These are phyloP conservation scores for Eudorina sp. DNA, from an alignment of 139 green algal species.

Conservation along the genomic window DNA sequence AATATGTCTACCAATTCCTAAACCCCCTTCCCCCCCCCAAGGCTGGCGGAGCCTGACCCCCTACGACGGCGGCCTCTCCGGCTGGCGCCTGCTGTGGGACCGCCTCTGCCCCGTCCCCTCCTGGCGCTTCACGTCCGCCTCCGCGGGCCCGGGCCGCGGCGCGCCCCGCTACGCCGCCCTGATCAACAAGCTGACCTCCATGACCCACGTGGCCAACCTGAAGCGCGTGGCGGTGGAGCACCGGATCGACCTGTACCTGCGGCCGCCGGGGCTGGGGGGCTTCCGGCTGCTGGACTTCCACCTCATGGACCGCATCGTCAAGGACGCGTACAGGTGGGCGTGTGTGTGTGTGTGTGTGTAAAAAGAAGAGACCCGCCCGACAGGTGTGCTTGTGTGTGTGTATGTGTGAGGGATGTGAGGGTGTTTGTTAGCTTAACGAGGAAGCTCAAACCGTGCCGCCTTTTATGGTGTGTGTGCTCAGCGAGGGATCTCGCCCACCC, in stretches of 20 bases:
- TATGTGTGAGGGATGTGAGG: not conserved
- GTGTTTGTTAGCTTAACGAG: not conserved
- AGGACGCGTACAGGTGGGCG: conserved; percentile 70
- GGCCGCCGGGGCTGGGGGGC: conserved; percentile 71
- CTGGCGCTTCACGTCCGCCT: conserved; percentile 33
- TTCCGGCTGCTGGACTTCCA: conserved; percentile 80
- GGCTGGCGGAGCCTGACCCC: conserved; percentile 78
- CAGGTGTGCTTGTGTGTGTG: not conserved
- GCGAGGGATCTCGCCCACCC: too few species aligned
- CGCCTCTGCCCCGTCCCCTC: conserved; percentile 72
- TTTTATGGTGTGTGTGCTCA: too few species aligned
- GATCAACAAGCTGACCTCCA: conserved; percentile 77
- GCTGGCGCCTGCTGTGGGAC: conserved; percentile 87
- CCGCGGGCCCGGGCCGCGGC: not conserved
- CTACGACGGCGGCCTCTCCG: conserved; percentile 79
- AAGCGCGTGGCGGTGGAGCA: conserved; percentile 68
- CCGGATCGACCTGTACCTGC: conserved; percentile 87
- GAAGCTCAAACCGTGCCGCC: too few species aligned
- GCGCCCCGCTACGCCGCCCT: conserved; percentile 66
- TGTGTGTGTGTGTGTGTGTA: not conserved
- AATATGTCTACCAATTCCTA: not conserved
- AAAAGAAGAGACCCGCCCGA: too few species aligned
- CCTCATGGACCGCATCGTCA: conserved; percentile 81
- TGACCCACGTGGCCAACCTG: conserved; percentile 79
- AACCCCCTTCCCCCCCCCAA: not conserved